Evolutionary conservation across 768 basidiomycete species (phyloP).

Genomic region (Agaricus blazei): DNA sequence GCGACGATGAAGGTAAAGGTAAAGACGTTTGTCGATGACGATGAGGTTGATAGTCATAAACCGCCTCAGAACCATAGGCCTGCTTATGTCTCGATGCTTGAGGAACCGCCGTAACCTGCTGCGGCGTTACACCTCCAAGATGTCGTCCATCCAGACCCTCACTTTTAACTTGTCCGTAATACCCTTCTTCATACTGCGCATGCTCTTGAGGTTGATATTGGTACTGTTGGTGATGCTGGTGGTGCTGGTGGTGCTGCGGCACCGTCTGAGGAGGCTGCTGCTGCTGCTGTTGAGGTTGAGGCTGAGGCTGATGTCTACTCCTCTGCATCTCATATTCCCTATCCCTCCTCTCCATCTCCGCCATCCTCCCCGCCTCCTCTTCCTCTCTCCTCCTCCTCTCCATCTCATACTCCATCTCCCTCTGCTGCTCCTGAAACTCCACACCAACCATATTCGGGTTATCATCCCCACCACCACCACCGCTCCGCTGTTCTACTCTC

Average conservation of each 20-base stretch:
- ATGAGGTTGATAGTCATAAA: neutral
- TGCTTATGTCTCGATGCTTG: constrained; percentile 2
- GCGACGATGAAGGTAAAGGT: neutral
- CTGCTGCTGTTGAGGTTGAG: constrained; percentile 13
- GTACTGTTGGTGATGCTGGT: constrained; percentile 14
- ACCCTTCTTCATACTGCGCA: constrained; percentile 9
- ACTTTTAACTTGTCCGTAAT: constrained; percentile 6
- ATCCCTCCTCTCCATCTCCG: constrained; percentile 15
- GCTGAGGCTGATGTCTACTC: constrained; percentile 11
- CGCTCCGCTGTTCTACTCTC: constrained; percentile 12
- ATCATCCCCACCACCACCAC: constrained; percentile 14
- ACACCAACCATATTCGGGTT: constrained; percentile 5
- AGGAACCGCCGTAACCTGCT: neutral
- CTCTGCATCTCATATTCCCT: constrained; percentile 17
- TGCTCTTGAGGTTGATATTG: constrained; percentile 14
- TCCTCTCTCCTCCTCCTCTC: constrained; percentile 20
- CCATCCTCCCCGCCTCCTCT: constrained; percentile 20
- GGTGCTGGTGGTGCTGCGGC: constrained; percentile 9
- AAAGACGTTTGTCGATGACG: neutral
- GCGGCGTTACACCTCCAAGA: constrained; percentile 6
- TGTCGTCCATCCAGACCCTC: constrained; percentile 17
- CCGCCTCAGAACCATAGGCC: neutral
- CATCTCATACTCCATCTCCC: constrained; percentile 16
- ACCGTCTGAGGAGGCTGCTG: neutral
- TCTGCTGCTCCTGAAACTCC: constrained; percentile 18